A percentile compares a stretch with the other conserved stretches of the same genome.
These are phyloP conservation scores for Botryotinia globosa DNA, from an alignment of 2,329 filamentous ascomycete genomes.

Conservation along the genomic window DNA sequence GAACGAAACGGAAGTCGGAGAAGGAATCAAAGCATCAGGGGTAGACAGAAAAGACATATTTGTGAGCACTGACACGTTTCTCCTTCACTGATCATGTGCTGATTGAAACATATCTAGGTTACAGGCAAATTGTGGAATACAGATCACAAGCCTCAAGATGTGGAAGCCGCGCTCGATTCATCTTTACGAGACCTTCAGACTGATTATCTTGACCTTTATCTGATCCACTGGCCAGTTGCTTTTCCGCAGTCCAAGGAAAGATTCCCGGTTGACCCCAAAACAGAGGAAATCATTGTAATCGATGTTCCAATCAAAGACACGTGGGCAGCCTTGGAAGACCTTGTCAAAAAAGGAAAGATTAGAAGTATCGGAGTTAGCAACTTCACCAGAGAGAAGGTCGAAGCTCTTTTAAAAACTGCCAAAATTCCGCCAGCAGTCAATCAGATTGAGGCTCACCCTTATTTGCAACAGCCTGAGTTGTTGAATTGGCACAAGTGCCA, in stretches of 20 bases:
- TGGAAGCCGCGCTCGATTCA: constrained; percentile 65
- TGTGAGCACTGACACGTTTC: constrained; percentile 19
- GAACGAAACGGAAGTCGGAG: constrained; percentile 80
- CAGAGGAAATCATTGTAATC: constrained; percentile 24
- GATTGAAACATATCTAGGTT: constrained; percentile 47
- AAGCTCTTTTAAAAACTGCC: constrained; percentile 49
- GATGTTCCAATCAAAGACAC: constrained; percentile 39
- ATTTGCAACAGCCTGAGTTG: constrained; percentile 60
- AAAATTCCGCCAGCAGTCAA: constrained; percentile 59
- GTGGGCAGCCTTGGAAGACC: constrained; percentile 43
- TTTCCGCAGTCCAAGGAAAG: constrained; percentile 24
- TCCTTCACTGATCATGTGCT: not conserved
- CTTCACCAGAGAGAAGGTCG: constrained; percentile 45
- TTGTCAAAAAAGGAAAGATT: constrained; percentile 42
- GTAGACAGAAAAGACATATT: constrained; percentile 63
- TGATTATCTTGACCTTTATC: constrained; percentile 77
- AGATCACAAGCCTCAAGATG: constrained; percentile 68
- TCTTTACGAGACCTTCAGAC: constrained; percentile 71
- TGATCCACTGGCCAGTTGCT: constrained; percentile 81
- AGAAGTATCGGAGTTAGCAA: constrained; percentile 52
- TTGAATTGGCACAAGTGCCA: constrained; percentile 55
- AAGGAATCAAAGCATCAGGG: constrained; percentile 67
- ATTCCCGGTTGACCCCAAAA: constrained; percentile 26
- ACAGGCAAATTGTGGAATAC: constrained; percentile 70
- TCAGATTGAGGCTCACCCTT: constrained; percentile 68